A percentile compares a stretch with the other conserved stretches of the same genome.
Conservation (phyloP, 1,284 basidiomycete genomes). For the Ustilago cynodontis region DNA sequence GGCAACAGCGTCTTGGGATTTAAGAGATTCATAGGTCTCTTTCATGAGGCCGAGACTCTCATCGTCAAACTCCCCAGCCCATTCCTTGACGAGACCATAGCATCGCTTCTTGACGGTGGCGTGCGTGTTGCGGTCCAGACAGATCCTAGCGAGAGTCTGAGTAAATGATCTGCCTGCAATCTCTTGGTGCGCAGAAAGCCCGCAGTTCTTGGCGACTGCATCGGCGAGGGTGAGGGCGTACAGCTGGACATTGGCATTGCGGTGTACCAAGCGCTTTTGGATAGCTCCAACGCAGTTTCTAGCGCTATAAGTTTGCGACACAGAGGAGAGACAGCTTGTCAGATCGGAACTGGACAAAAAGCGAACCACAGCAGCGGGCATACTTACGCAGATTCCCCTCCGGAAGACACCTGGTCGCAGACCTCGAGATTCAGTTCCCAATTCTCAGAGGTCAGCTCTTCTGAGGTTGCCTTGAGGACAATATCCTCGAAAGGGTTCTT, state of each 20-base stretch:
- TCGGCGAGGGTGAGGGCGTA: constrained; percentile 79
- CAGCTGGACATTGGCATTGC: constrained; percentile 95
- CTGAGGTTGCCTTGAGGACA: constrained; percentile 92
- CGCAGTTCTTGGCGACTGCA: constrained; percentile 84
- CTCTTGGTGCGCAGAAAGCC: constrained; percentile 83
- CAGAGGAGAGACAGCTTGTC: constrained; percentile 6
- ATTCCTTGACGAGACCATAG: constrained; percentile 81
- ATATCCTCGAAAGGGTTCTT: constrained; percentile 91
- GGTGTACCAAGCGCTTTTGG: constrained; percentile 89
- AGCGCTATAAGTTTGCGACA: constrained; percentile 75
- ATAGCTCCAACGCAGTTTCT: constrained; percentile 86
- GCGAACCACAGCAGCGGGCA: neutral
- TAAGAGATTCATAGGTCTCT: constrained; percentile 85
- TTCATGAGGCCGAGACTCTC: constrained; percentile 88
- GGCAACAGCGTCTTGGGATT: constrained; percentile 74
- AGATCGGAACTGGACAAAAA: neutral
- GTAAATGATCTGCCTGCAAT: constrained; percentile 91
- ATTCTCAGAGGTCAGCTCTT: constrained; percentile 91
- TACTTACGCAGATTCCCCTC: constrained; percentile 74
- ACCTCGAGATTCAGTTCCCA: constrained; percentile 95
- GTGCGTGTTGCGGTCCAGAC: constrained; percentile 91
- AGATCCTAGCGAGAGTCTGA: constrained; percentile 83
- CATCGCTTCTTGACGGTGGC: constrained; percentile 86
- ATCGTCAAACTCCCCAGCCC: constrained; percentile 82
- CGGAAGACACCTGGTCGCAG: constrained; percentile 95